Base-by-base conservation (phyloP, 176 grass and related monocot genomes). In the Carex scoparia region DNA sequence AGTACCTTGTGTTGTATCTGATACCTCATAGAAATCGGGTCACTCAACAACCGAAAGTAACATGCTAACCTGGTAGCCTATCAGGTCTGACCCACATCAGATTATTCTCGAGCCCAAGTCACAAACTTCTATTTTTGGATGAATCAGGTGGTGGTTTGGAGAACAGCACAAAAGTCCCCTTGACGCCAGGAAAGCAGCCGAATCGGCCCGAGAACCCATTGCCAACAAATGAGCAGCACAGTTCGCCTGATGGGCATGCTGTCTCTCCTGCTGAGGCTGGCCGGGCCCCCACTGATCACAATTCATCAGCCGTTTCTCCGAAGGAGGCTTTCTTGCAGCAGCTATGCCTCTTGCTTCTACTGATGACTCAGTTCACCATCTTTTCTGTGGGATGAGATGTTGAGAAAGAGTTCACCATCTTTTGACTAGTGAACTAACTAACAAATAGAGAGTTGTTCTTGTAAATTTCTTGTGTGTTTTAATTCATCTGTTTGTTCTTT, bases 211-310 rank as follows among this genome's bases (percentile, higher is more conserved):
- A 92, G 84, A 92, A 92, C 69, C 93, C 91, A 30, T 89, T 99
- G 35, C 97, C 93, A n/a, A 92, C 93, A 61, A 91, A 90, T 84
- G 91, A 99, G 62, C 91, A 99, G 84, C 91, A 91, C 84, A 95
- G 88, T 10, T 91, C 88, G 0, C 96, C 97, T 4, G 76, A 63
- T 40, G 81, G 85, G 13, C 71, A 62, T 28, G 81, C 81, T 12
- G 82, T 91, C 30, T 87, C 93, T 18, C 91, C 96, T 10, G 90
- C 90, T 0, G 86, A 92, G 6, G 90, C 90, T 0, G 96, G 93
- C 72, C 84, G 61, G 68, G 77, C 93, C 10, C 89, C 93, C 4
- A 69, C 1, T 40, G 69, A 59, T 61, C 80, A 87, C 0, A 69
- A 89, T 53, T 81, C 66, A 3, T 90, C 79, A 78, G 40, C 61